These are phyloP conservation scores for Echria macrotheca DNA, from an alignment of 495 filamentous ascomycete species.

Conservation along the genomic window DNA sequence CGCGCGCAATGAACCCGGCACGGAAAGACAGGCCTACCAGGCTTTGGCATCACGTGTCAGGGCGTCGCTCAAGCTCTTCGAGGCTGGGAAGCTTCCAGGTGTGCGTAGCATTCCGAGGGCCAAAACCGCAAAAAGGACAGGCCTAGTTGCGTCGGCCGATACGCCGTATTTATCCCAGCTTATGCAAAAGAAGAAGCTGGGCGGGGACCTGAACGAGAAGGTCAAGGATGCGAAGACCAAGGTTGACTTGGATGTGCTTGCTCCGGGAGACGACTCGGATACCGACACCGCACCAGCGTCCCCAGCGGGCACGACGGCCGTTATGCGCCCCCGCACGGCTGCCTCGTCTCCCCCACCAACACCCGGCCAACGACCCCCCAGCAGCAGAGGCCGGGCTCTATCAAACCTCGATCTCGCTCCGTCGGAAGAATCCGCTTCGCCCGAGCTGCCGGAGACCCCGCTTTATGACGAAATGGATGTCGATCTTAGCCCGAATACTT, in stretches of 20 bases:
- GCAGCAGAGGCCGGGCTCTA: conserved; percentile 46
- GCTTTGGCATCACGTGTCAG: conserved; percentile 43
- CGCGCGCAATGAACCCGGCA: conserved; percentile 51
- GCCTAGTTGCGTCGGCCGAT: conserved; percentile 57
- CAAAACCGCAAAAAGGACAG: conserved; percentile 16
- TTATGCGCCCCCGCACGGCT: conserved; percentile 51
- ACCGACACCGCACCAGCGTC: conserved; percentile 24
- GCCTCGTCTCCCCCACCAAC: conserved; percentile 43
- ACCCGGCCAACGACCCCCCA: conserved; percentile 45
- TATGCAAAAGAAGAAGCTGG: conserved; percentile 59
- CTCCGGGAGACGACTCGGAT: conserved; percentile 46
- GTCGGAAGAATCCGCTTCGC: conserved; percentile 5
- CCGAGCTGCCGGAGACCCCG: conserved; percentile 34
- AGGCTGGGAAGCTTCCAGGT: conserved; percentile 40
- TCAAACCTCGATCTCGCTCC: conserved; percentile 9
- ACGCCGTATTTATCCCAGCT: conserved; percentile 71
- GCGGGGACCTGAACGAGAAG: conserved; percentile 57
- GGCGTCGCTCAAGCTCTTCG: conserved; percentile 41
- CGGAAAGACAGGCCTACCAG: conserved; percentile 49
- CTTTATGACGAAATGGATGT: conserved; percentile 49
- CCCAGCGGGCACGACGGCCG: conserved; percentile 33
- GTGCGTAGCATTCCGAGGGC: conserved; percentile 37
- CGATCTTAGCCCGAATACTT: conserved; percentile 73
- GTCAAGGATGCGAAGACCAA: conserved; percentile 53
- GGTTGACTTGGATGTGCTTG: conserved; percentile 46